Conservation (phyloP, 2,329 filamentous ascomycete genomes). For the Monosporascus sp. region DNA sequence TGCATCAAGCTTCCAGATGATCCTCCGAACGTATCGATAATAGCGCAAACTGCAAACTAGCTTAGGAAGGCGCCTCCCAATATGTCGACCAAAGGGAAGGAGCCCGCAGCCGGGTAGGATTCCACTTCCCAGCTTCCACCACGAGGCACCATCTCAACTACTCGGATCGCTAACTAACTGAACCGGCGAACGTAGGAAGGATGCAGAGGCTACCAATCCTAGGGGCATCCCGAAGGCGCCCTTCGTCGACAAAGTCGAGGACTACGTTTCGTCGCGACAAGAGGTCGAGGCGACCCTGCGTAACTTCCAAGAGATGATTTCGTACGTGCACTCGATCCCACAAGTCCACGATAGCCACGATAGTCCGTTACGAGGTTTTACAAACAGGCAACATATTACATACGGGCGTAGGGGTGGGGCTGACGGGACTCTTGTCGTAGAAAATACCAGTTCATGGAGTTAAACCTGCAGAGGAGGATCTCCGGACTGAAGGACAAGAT, state of each 20-base stretch:
- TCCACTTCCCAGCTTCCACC: not conserved
- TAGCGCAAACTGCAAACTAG: no score
- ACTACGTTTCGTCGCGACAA: constrained; percentile 72
- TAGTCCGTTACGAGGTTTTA: no score
- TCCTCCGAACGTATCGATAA: no score
- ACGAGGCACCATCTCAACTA: not conserved
- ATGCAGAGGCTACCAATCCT: constrained; percentile 62
- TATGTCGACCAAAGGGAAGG: constrained; percentile 20
- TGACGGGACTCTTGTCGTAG: constrained; percentile 36
- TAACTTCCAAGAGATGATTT: constrained; percentile 90
- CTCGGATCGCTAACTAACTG: constrained; percentile 2
- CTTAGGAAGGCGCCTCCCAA: constrained; percentile 5
- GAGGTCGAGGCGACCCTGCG: constrained; percentile 78
- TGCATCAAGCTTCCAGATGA: no score
- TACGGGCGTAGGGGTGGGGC: no score
- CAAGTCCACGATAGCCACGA: not conserved
- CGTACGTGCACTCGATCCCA: constrained; percentile 47
- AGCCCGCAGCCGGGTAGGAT: constrained; percentile 14
- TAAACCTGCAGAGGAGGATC: constrained; percentile 80
- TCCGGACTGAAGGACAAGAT: constrained; percentile 87
- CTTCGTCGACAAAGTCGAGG: constrained; percentile 83
- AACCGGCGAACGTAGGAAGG: constrained; percentile 31
- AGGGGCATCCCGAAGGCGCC: constrained; percentile 78
- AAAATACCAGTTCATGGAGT: constrained; percentile 99
- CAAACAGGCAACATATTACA: no score